These are phyloP conservation scores for Ceraceosorus guamensis DNA, from an alignment of 1,284 basidiomycete species.

Conservation along the genomic window DNA sequence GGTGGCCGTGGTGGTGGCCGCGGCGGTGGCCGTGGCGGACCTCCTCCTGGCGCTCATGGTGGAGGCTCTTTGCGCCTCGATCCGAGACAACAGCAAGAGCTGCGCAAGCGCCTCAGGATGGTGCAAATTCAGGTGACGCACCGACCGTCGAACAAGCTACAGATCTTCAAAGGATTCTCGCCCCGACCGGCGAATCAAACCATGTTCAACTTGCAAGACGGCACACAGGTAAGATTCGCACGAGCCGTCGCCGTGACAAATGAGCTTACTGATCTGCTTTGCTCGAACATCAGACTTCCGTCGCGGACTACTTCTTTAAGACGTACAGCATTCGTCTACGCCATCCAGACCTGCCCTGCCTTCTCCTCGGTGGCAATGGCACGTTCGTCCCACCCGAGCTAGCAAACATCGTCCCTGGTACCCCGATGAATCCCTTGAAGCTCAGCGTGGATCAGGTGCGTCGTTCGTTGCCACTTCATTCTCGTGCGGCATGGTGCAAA, in stretches of 20 bases:
- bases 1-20: slow-evolving; percentile 10
- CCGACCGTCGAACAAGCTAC: slow-evolving; percentile 23
- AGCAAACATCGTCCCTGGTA: slow-evolving; percentile 17
- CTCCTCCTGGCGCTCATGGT: slow-evolving; percentile 10
- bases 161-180: slow-evolving; percentile 26
- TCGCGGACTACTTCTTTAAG: slow-evolving; percentile 21
- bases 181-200: slow-evolving; percentile 15
- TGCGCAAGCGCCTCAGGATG: slow-evolving; percentile 23
- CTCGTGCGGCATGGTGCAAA: too few species aligned
- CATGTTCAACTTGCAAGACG: slow-evolving; percentile 16
- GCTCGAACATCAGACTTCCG: neutral
- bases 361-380: slow-evolving; percentile 15
- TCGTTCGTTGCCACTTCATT: too few species aligned
- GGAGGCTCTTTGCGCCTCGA: slow-evolving; percentile 4
- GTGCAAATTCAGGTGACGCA: slow-evolving; percentile 23
- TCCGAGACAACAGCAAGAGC: slow-evolving; percentile 18
- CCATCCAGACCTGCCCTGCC: slow-evolving; percentile 22
- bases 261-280: too few species aligned
- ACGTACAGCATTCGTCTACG: slow-evolving; percentile 24
- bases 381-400: slow-evolving; percentile 27
- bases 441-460: slow-evolving; percentile 16
- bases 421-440: slow-evolving; percentile 20
- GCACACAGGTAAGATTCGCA: slow-evolving; percentile 1
- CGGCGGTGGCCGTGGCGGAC: slow-evolving; percentile 15
- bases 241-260: too few species aligned